phyloP scores from a whole-genome alignment of 148 eudicot genomes.

The Linanthus parryae region DNA sequence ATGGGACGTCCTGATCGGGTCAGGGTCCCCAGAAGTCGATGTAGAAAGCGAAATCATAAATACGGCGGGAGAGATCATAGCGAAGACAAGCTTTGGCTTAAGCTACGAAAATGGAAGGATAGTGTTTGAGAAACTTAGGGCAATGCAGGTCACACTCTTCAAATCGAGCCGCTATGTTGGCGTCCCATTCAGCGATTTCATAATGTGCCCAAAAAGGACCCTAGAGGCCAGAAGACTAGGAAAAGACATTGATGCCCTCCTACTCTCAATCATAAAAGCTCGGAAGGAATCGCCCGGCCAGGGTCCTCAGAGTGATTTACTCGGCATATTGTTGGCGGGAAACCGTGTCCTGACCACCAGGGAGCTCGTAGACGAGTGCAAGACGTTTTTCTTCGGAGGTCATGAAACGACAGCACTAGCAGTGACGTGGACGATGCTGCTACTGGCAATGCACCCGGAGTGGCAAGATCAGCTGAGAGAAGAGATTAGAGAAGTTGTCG shows the following conservation, averaged over 20 bases:
- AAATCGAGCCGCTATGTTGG: constrained; percentile 71
- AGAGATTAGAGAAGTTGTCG: constrained; percentile 65
- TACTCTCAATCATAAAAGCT: constrained; percentile 40
- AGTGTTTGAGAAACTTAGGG: constrained; percentile 51
- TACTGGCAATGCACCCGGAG: constrained; percentile 52
- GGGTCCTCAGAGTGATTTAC: constrained; percentile 41
- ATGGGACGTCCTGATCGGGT: constrained; percentile 38
- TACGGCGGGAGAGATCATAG: constrained; percentile 80
- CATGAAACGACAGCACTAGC: constrained; percentile 81
- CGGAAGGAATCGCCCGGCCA: constrained; percentile 33
- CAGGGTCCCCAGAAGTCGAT: constrained; percentile 49
- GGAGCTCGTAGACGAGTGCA: constrained; percentile 84
- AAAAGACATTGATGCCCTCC: constrained; percentile 58
- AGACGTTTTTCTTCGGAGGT: constrained; percentile 89
- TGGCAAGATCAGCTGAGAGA: constrained; percentile 78
- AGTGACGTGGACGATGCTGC: constrained; percentile 72
- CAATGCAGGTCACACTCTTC: constrained; percentile 62
- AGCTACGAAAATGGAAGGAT: constrained; percentile 36
- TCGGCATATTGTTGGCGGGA: constrained; percentile 58
- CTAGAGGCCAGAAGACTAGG: constrained; percentile 61
- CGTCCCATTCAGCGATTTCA: constrained; percentile 61
- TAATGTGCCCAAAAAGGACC: constrained; percentile 36
- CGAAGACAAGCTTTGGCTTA: constrained; percentile 75
- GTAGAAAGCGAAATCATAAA: constrained; percentile 61
- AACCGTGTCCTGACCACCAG: constrained; percentile 32